Evolutionary conservation across 306 rosid species (phyloP), one percentile per base, ranked within the genome.

Genomic region (Erythrophleum fordii): DNA sequence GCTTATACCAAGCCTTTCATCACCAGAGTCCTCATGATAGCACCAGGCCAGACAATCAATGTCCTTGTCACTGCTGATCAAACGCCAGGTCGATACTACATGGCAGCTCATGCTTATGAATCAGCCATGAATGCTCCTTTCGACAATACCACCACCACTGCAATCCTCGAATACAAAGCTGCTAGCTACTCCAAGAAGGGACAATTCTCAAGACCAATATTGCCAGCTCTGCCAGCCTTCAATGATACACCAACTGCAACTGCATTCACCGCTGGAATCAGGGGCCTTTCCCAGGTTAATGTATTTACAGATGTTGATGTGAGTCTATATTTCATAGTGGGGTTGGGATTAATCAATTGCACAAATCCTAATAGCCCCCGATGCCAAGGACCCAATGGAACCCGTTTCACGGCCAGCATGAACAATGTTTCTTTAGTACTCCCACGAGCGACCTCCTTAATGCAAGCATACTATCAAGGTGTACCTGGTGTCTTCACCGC

Each of bases 301-400:
- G 91, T 91, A 28, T 92, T 91, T 7, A 82, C 0, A 14, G 68
- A 78, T 0, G 61, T 89, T 49, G 87, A 95, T 72, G 88, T 88
- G 69, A 87, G 61, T 78, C 86, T 95, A 6, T 58, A 74, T 58
- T 90, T 91, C 88, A 61, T 77, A 4, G 98, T 93, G 11, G 94
- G 99, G 10, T 82, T 95, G 61, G 99, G 99, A 59, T 80, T 95
- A 7, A 93, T 81, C 85, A 90, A 90, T 81, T 95, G 99, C 88
- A 87, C 97, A 10, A 85, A 81, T 46, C 99, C 91, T 11, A 95
- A 91, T 66, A 91, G 91, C 83, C 97, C 96, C 7, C 85, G 96
- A 18, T 95, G 99, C 82, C 98, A 95, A 86, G 98, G 97, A 69
- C 99, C 98, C 25, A 95, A 93, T n/a, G 97, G 97, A 75, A 93